Base-by-base conservation (phyloP, 2,329 filamentous ascomycete species). In the Alternaria atra region DNA sequence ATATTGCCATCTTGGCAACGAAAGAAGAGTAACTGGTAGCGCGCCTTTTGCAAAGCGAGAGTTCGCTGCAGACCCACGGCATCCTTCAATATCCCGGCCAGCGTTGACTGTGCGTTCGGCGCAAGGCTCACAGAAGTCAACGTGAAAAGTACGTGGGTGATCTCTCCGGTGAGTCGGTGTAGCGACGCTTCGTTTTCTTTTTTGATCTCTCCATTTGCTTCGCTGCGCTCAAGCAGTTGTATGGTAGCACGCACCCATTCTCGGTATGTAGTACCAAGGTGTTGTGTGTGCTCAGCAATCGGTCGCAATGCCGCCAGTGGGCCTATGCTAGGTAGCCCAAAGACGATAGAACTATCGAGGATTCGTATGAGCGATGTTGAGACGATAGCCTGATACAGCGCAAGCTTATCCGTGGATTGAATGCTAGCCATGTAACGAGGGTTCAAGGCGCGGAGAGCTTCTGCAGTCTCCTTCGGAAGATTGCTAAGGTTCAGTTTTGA, bases 401-500 rank as follows among this genome's bases (percentile, higher is more conserved):
- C 67, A 27, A 78, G 68, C n/a, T 70, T 73, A 27, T 78, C 70
- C 2, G 65, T 60, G 8, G 58, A 37, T 27, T 44, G 44, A 5
- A 64, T 60, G 1, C 66, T 62, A 7, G 8, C 34, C 40, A 32
- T 58, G 29, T 68, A 74, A 2, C 64, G 27, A 5, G 67, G 63
- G 9, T 61, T 63, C 25, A 78, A 65, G 1, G 46, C 52, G 23
- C 58, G 58, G 6, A 78, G 60, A 2, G 58, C 55, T 12, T 58
- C 60, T 2, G 58, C 42, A 8, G 69, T 73, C 15, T 68, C 68
- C 12, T 58, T 47, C 2, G 72, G 61, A 1, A 74, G 13, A 12
- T 60, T 58, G 29, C 43, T 61, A 6, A 74, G 46, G 13, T 67
- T 58, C 52, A 90, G 77, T 78, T 85, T 90, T 12, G 85, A 83